Base-by-base conservation (phyloP, 1,139 yeast species). In the Lodderomyces theae region DNA sequence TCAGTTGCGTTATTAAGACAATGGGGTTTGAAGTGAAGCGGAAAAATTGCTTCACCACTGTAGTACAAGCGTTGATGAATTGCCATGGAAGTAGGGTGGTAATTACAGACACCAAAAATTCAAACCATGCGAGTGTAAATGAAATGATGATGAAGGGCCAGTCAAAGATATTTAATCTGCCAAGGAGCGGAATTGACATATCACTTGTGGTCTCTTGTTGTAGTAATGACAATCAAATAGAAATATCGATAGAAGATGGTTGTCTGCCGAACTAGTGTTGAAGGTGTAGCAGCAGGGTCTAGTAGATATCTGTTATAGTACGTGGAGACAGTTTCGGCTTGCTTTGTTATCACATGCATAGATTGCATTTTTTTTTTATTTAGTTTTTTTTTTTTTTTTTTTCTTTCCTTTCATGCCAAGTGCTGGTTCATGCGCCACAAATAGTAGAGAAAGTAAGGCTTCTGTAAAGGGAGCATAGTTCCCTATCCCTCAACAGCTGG, bases 41-140 rank as follows among this genome's bases (percentile, higher is more conserved):
- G 47, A 66, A 71, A 11, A 67, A 36, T 28, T 58, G 44, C 34
- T 54, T 50, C n/a, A 66, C 58, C 5, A 63, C 45, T 10, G 47
- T 47, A 5, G 74, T 66, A 45, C 54, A 68, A 15, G 54, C 41
- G 13, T 52, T 48, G 34, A 72, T 65, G 25, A 69, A 53, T 4
- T 57, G 44, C 3, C 44, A 40, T 2, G 77, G 77, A 21, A 72
- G 57, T 2, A 65, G 39, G 19, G 50, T 43, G 4, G 75, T 68
- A 34, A 71, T 61, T 25, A 58, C 34, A 12, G 70, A 57, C 16
- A 68, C 51, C 8, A 64, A 48, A 39, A 60, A 69, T 45, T 72
- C 77, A 2, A 56, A 29, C 76, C 76, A 72, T 8, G 76, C 69
- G 32, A 69, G 52, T 3, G 63, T 32, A 46, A 72, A 59, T 26